Evolutionary conservation across 164 flowering plant genomes (phyloP).

Genomic region (Berberis thunbergii): DNA sequence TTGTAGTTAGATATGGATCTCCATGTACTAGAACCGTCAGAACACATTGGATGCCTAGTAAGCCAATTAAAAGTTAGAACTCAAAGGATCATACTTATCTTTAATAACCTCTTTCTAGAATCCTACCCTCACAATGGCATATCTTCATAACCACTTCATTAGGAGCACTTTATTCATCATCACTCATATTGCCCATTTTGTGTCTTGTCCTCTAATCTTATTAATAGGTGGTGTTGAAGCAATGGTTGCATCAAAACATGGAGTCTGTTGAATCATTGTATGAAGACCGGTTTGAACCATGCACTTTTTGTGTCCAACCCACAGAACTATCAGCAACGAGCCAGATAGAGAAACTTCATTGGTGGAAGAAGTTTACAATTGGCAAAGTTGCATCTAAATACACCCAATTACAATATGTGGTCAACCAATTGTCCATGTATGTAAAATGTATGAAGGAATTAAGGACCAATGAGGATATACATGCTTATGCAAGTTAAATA

Average conservation of each 20-base stretch:
- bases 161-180: no score
- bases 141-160: no score
- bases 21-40: no score
- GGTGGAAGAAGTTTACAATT: slow-evolving; percentile 57
- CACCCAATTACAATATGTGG: slow-evolving; percentile 25
- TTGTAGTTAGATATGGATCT: no score
- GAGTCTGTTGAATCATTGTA: slow-evolving; percentile 79
- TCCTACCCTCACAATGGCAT: no score
- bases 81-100: no score
- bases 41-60: no score
- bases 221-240: slow-evolving; percentile 66
- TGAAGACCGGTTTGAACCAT: slow-evolving; percentile 84
- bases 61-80: no score
- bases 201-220: neutral
- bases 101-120: no score
- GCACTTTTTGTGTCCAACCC: slow-evolving; percentile 33
- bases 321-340: slow-evolving; percentile 23
- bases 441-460: slow-evolving; percentile 81
- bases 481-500: no score
- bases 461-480: slow-evolving; percentile 24
- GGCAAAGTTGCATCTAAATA: slow-evolving; percentile 20
- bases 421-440: slow-evolving; percentile 47
- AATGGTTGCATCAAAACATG: slow-evolving; percentile 80
- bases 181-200: neutral
- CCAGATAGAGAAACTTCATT: slow-evolving; percentile 24